Evolutionary conservation across 176 grass and related monocot genomes (phyloP), one percentile per base, ranked within the genome.

Genomic region (Zoysia japonica): DNA sequence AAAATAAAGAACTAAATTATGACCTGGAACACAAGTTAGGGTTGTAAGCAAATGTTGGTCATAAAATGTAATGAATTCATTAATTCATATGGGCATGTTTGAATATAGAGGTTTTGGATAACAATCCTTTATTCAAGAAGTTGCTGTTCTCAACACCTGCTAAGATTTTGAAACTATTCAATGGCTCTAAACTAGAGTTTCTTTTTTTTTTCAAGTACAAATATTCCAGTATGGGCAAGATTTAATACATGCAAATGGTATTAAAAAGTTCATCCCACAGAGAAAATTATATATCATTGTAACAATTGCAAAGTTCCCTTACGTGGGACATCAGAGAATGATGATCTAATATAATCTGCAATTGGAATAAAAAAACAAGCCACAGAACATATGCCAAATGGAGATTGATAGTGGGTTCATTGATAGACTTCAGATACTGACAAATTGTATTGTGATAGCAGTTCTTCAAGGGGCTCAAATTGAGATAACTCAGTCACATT

Each of bases 381-480:
- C 52, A 78, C 56, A 61, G 11, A 47, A 41, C 5, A 0, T 73
- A 50, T 72, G 57, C 7, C 4, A 53, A 68, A 69, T 70, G 10
- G 46, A 68, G 14, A 79, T 40, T 20, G 38, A 61, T 8, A 78
- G 17, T 10, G 6, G 65, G 68, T 19, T 83, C 46, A 28, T 16
- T 67, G 50, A 74, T 9, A 20, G 60, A 78, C 68, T 74, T 74
- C 14, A 78, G n/a, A 73, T 74, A 53, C 47, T 57, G 38, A 43
- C 5, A 78, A 66, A 73, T 45, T 56, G 5, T 44, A 60, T 59
- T 36, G 9, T 49, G 14, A 19, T 14, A 61, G 8, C 35, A 68
- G 35, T 36, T 61, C 14, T 46, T 78, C 71, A 55, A 42, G 2
- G 45, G 38, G 17, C 38, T 67, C 45, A 70, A 62, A 61, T 66